Evolutionary conservation across 176 grass and related monocot species (phyloP).

Genomic region (Zea luxurians): DNA sequence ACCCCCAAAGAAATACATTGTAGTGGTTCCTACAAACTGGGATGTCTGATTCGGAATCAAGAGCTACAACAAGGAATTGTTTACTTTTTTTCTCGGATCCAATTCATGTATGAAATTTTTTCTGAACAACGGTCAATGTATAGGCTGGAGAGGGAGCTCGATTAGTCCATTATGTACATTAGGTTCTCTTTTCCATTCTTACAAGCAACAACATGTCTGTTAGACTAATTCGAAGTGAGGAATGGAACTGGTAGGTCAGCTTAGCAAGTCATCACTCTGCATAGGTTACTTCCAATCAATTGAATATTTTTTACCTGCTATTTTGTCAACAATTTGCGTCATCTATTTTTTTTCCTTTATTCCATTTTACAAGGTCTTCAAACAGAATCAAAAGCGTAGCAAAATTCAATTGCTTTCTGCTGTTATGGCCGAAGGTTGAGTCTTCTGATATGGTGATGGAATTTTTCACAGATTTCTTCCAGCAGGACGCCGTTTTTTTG

Average conservation of each 20-base stretch:
- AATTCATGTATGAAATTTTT: slow-evolving; percentile 61
- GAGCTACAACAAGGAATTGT: slow-evolving; percentile 39
- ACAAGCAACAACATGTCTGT: slow-evolving; percentile 54
- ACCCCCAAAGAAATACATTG: not conserved
- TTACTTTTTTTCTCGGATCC: slow-evolving; percentile 35
- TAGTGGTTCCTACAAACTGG: slow-evolving; percentile 20
- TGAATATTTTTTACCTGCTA: slow-evolving; percentile 14
- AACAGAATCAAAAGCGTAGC: not conserved
- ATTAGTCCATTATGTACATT: slow-evolving; percentile 86
- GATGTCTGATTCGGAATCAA: slow-evolving; percentile 26
- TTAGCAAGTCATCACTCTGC: slow-evolving; percentile 28
- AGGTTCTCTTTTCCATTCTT: slow-evolving; percentile 60
- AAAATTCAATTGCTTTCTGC: not conserved
- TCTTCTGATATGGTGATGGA: slow-evolving; percentile 4
- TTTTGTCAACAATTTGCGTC: not conserved
- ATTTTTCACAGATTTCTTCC: slow-evolving; percentile 49
- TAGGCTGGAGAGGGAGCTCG: slow-evolving; percentile 69
- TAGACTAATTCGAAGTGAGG: slow-evolving; percentile 47
- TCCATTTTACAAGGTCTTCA: not conserved
- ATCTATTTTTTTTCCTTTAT: not conserved
- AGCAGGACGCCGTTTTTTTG: slow-evolving; percentile 22
- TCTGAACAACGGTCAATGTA: slow-evolving; percentile 51
- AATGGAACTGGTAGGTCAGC: slow-evolving; percentile 38
- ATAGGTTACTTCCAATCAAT: slow-evolving; percentile 25
- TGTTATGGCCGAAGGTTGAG: slow-evolving; percentile 38